A percentile compares a stretch with the other conserved stretches of the same genome.
Conservation (phyloP, 2,329 filamentous ascomycete species). For the Fusarium floridanum region DNA sequence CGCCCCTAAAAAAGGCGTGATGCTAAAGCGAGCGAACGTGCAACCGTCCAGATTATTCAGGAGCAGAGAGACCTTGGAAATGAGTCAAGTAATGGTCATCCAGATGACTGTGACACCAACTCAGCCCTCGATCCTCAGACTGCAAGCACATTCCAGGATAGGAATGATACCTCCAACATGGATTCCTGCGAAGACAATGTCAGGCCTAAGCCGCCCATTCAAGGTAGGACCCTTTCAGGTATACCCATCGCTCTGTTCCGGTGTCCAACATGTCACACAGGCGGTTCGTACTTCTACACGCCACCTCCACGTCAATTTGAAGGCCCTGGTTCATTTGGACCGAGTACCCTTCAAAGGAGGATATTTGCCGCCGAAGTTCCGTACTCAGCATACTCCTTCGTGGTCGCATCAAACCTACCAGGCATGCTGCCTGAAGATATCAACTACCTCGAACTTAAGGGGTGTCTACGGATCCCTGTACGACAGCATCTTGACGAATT, state of each 20-base stretch:
- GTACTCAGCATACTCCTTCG: background rate
- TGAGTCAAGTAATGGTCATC: background rate
- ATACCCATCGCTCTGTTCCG: background rate
- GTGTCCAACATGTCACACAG: background rate
- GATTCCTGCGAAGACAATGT: background rate
- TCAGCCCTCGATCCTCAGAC: background rate
- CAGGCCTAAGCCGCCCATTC: background rate
- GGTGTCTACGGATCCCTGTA: constrained; percentile 28
- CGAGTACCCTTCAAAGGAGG: background rate
- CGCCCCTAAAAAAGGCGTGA: background rate
- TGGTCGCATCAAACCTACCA: background rate
- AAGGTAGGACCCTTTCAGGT: background rate
- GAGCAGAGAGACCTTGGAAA: background rate
- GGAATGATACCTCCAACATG: background rate
- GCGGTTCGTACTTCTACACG: background rate
- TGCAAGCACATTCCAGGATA: background rate
- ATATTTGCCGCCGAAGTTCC: background rate
- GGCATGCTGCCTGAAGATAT: constrained; percentile 10
- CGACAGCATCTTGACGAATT: constrained; percentile 25
- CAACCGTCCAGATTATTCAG: background rate
- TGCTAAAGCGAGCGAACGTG: background rate
- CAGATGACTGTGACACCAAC: background rate
- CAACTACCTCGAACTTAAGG: constrained; percentile 25
- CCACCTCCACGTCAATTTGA: background rate
- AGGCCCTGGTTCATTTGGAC: background rate